Conservation (phyloP, 2,329 filamentous ascomycete species). For the Fusarium sororula region DNA sequence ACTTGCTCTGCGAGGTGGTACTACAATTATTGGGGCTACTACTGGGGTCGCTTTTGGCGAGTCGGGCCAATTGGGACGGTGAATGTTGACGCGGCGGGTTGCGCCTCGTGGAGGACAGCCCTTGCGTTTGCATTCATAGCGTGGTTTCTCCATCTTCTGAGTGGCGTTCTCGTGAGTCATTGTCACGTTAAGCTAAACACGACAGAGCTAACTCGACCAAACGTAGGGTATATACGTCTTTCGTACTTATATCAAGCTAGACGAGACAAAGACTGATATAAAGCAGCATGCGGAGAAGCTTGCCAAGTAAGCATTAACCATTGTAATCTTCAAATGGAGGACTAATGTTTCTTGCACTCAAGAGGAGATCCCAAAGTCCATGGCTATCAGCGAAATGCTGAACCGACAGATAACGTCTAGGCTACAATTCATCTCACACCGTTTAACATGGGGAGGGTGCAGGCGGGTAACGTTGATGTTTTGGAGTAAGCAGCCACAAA, state of each 20-base stretch:
- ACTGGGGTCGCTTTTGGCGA: background rate
- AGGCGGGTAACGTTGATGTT: background rate
- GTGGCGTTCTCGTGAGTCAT: background rate
- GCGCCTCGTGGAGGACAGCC: background rate
- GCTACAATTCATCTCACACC: background rate
- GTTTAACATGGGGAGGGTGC: no score
- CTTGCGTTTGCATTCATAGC: background rate
- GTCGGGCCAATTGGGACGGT: background rate
- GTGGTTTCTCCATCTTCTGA: constrained; percentile 1
- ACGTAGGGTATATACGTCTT: background rate
- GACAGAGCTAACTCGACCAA: background rate
- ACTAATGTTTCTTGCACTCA: background rate
- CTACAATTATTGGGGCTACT: background rate
- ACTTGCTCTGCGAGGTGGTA: background rate
- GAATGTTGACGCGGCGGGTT: background rate
- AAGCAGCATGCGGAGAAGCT: background rate
- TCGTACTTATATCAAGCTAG: background rate
- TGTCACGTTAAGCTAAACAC: accelerated
- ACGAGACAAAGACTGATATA: background rate
- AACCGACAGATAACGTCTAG: background rate
- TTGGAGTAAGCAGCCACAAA: background rate
- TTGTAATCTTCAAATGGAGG: accelerated
- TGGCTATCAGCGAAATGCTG: background rate
- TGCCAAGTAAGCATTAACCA: background rate
- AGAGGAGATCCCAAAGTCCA: background rate